Evolutionary conservation across 1,284 basidiomycete genomes (phyloP), one percentile per base, ranked within the genome.

Genomic region (Fomes fomentarius): DNA sequence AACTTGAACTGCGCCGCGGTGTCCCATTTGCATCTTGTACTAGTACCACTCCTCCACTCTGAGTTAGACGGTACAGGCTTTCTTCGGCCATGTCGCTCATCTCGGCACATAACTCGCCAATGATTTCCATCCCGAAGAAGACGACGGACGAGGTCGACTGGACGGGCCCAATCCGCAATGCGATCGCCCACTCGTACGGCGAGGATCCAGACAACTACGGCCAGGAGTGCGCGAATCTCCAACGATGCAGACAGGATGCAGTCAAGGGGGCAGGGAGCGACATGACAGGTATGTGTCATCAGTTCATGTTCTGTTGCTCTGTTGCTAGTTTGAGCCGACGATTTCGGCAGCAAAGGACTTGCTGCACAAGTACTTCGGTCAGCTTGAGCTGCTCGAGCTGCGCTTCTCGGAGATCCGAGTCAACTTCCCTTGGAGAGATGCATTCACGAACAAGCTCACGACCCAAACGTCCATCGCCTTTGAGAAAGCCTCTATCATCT

Each of bases 281-380:
- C 69, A 79, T 85, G 47, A 97, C 94, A 15, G 93, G 93, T 93
- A 57, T 57, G 82, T 71, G 41, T n/a, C n/a, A n/a, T n/a, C n/a
- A n/a, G n/a, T 37, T 22, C 30, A 6, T 22, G 8, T 19, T 7
- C 22, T 33, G 2, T n/a, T 11, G 11, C 9, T 21, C 15, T 3
- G 11, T 7, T 17, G 33, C 17, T 19, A 9, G 25, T 12, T 7
- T 25, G 30, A 26, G 24, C 34, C 14, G 19, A 19, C 34, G n/a
- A n/a, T 15, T 17, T 2, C 1, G n/a, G 24, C 70, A 85, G 95
- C 89, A 19, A 83, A 96, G 40, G 97, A 99, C 74, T 79, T 99
- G 22, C 80, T 99, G 43, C 98, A 96, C 87, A 98, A 97, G 74
- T 99, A 99, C 80, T 99, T 99, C 76, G 96, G 97, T 39, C 96